These are phyloP conservation scores for Parietichytrium sp. DNA, from an alignment of 108 stramenopile species.

Conservation along the genomic window DNA sequence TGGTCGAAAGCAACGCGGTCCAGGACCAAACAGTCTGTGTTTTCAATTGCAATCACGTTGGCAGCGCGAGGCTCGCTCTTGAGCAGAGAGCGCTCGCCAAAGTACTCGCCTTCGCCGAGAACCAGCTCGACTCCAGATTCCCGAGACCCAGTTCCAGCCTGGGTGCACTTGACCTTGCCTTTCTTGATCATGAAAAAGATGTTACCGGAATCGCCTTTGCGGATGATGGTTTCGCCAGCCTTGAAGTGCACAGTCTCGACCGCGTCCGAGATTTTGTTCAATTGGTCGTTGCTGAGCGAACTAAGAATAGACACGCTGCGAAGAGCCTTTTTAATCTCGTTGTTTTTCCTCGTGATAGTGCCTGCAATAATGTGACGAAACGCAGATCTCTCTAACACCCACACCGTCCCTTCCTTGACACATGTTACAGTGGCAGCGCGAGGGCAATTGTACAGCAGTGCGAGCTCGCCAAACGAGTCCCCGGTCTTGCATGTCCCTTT, in stretches of 20 bases:
- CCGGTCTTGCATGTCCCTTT: constrained; percentile 11
- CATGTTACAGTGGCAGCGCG: constrained; percentile 45
- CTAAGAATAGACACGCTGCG: constrained; percentile 22
- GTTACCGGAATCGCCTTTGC: constrained; percentile 55
- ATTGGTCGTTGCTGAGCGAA: constrained; percentile 34
- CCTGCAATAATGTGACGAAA: constrained; percentile 48
- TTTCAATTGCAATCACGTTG: constrained; percentile 57
- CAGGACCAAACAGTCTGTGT: constrained; percentile 39
- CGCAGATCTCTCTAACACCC: constrained; percentile 50
- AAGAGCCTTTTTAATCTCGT: constrained; percentile 9
- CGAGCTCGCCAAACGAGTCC: constrained; percentile 54
- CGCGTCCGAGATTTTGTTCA: constrained; percentile 62
- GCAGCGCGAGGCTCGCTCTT: constrained; percentile 43
- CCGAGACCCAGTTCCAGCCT: constrained; percentile 45
- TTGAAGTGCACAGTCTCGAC: constrained; percentile 59
- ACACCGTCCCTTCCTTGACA: neutral
- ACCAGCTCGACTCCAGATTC: constrained; percentile 17
- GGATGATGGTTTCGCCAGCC: constrained; percentile 64
- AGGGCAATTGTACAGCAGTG: constrained; percentile 52
- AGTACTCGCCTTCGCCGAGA: constrained; percentile 46
- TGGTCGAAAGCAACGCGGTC: constrained; percentile 41
- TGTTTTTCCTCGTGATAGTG: constrained; percentile 1
- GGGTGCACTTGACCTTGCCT: constrained; percentile 61
- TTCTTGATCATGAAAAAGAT: constrained; percentile 73
- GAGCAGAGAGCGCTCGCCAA: constrained; percentile 48